Conservation (phyloP, 179 eudicot species). For the Spinacia oleracea region DNA sequence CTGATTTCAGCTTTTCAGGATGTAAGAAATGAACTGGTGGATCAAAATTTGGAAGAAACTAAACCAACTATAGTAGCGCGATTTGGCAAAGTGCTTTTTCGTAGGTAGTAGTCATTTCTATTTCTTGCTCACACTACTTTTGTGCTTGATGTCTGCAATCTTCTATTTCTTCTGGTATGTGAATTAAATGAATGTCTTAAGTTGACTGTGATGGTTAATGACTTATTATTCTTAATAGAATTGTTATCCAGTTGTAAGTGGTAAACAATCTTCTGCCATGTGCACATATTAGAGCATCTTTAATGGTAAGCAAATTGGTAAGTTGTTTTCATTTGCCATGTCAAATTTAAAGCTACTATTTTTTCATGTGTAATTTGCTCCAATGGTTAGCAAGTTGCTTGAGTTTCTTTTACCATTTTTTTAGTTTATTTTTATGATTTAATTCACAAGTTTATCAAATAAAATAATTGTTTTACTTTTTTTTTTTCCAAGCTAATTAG, state of each 20-base stretch:
- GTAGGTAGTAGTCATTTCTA: not conserved
- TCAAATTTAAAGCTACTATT: too few relatives aligned
- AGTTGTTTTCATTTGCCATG: too few relatives aligned
- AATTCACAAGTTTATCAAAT: too few relatives aligned
- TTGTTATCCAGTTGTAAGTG: too few relatives aligned
- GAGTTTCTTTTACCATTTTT: too few relatives aligned
- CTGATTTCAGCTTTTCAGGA: slow-evolving; percentile 19
- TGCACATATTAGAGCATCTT: not conserved
- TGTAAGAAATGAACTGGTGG: slow-evolving; percentile 12
- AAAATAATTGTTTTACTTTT: too few relatives aligned
- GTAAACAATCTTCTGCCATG: not conserved
- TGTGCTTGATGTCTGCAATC: not conserved
- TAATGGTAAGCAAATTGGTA: too few relatives aligned
- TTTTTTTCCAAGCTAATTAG: too few relatives aligned
- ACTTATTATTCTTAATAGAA: too few relatives aligned
- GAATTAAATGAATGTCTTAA: not conserved
- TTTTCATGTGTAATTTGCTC: too few relatives aligned
- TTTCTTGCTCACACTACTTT: not conserved
- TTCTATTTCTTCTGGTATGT: not conserved
- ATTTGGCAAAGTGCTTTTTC: slow-evolving; percentile 33
- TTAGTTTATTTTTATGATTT: too few relatives aligned
- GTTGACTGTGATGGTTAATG: not conserved
- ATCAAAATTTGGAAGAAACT: slow-evolving; percentile 5
- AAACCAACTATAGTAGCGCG: slow-evolving; percentile 22
- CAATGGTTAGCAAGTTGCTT: too few relatives aligned